Evolutionary conservation across 768 basidiomycete species (phyloP), one percentile per base, ranked within the genome.

Genomic region (Pleurotus djamor): DNA sequence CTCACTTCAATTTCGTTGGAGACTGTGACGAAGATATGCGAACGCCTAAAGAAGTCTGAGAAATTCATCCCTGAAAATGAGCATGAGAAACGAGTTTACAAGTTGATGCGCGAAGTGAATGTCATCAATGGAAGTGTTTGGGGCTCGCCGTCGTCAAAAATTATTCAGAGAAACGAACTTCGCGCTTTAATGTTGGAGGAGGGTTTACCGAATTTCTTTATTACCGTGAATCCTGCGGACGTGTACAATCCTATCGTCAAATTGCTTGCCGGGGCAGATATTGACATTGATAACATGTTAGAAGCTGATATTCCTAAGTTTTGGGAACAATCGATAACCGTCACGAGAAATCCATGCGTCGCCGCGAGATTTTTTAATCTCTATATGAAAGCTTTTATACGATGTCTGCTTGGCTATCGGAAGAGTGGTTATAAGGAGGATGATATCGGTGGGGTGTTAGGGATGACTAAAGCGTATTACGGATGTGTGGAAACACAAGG

Each of bases 161-260:
- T 69, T 0, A 36, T 37, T 0, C 71, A 73, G 65, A 51, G 73
- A 0, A 80, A 80, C 69, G 71, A 80, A 61, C 77, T 79, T 17
- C 50, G 69, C 2, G 68, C 51, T 0, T 35, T 79, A 12, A 77
- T 73, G 41, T 65, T 69, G 5, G 61, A 67, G 1, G 59, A 70
- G n/a, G 77, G 79, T 0, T 8, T 76, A 1, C 79, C 77, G 4
- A 72, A 63, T 21, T 76, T 81, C 33, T 83, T 69, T 60, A 56
- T 83, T 1, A 83, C 79, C 0, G 70, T 79, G 4, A 81, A 81
- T 66, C 79, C 79, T 17, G 71, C 72, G 14, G 77, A 79, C 58
- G 63, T 76, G 0, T 70, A 76, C 37, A 78, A 75, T 64, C 78
- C 78, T 0, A 1, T 82, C 2, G 69, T 83, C 0, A 71, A 72